Evolutionary conservation across 1,284 basidiomycete species (phyloP), one percentile per base, ranked within the genome.

Genomic region (Hymenochaete sp.): DNA sequence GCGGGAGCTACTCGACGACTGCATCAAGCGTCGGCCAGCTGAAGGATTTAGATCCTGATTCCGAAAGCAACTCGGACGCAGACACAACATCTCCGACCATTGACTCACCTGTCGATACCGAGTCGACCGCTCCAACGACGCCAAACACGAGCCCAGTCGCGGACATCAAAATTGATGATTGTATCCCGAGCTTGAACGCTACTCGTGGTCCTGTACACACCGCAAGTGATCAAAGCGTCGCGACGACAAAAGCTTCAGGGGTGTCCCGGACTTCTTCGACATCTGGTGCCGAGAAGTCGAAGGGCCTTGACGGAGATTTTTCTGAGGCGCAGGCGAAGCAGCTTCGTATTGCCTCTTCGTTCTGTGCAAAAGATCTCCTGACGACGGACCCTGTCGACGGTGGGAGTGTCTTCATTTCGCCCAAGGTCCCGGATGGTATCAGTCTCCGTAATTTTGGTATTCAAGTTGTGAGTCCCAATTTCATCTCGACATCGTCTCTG

Each of bases 381-480:
- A 62, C 62, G 36, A 54, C 57, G 19, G 58, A 57, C 27, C 44
- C 52, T 21, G 63, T 63, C 9, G 67, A 67, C 44, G 77, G 73
- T 70, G 54, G 55, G 38, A 45, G 42, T 67, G 78, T 54, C 52
- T 84, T 87, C 53, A 68, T 79, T 32, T 75, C 79, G 24, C 71
- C 74, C 11, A 68, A 69, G 43, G 77, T 86, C 42, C 82, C 86
- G 3, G 76, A 82, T 51, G 82, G 84, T 11, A 84, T 86, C 48
- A 82, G 77, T 52, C 63, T 85, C 55, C 67, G 85, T 54, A 88
- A 89, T 65, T 88, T 89, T 62, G 85, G 84, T 37, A 85, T 86
- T 52, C 86, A 88, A 60, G 74, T 83, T 56, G 83, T 86, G 60
- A 68, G 83, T 77, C 16, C 21, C 32, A 5, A n/a, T 16, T n/a